Evolutionary conservation across 805 yeast genomes (phyloP), one percentile per base, ranked within the genome.

Genomic region (Cyberlindnera japonica): DNA sequence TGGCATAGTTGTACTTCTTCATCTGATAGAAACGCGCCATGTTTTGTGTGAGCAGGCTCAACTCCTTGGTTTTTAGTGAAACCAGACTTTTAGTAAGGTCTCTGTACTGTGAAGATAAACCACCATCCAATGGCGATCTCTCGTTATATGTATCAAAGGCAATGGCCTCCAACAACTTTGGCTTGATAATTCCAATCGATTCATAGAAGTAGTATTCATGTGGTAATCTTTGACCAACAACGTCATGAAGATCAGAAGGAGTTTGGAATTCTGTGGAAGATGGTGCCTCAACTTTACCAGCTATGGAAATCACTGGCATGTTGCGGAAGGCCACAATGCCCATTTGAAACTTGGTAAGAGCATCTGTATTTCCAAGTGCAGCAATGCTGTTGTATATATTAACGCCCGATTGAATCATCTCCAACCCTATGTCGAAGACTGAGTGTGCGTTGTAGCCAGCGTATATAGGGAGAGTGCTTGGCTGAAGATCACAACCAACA

Each of bases 11-110:
- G 27, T 86, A 70, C 41, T 73, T 77, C 56, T 82, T 84, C 44
- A 75, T 81, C 58, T 90, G 97, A 59, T 79, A 88, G 62, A 86
- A 91, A 57, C 98, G 79, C 48, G 87, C 81, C 51, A 89, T 72
- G 19, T 81, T 74, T 50, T 77, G 80, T 13, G 95, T 77, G 17
- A 90, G 63, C 37, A 86, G 64, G 48, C 82, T 81, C 41, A 86
- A 67, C 38, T 81, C 79, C 50, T 73, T 71, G 39, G 82, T 81
- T 40, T 83, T 74, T 14, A 53, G 49, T 18, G 74, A 73, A 13
- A 71, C 64, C 34, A 75, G 69, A 26, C 62, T 61, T 27, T 62
- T 65, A 11, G 81, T 67, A 46, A 86, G 66, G n/a, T 59, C 60
- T 37, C 71, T 75, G 61, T 83, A 86, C 28, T 82, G 72, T 13